Conservation (phyloP, 768 basidiomycete species). For the Podaxis sp. region DNA sequence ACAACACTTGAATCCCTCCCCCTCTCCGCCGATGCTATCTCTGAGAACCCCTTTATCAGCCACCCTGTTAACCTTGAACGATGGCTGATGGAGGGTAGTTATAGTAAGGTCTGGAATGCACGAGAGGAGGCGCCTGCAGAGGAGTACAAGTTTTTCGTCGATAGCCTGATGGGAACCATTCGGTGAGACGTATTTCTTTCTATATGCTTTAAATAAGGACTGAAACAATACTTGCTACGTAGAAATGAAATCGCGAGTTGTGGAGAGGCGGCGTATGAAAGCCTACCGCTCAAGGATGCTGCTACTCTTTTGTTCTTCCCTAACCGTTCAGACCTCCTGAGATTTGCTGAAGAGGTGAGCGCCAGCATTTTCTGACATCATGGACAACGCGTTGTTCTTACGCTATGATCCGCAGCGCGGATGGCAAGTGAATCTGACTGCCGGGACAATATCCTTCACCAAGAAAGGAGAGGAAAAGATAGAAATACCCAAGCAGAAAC, state of each 20-base stretch:
- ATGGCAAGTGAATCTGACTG: constrained; percentile 78
- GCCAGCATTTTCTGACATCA: neutral
- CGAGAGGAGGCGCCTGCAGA: constrained; percentile 88
- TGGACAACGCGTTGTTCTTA: constrained; percentile 4
- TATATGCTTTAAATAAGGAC: neutral
- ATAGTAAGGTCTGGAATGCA: constrained; percentile 97
- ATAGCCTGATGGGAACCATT: constrained; percentile 91
- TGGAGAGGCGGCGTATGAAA: constrained; percentile 91
- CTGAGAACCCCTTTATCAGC: constrained; percentile 66
- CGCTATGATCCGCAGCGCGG: constrained; percentile 50
- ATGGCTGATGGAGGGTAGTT: constrained; percentile 98
- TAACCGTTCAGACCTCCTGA: constrained; percentile 69
- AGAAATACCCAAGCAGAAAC: constrained; percentile 82
- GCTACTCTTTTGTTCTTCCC: constrained; percentile 90
- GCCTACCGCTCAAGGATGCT: constrained; percentile 86
- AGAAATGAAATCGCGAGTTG: constrained; percentile 98
- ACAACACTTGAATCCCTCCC: constrained; percentile 89
- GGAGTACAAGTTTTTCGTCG: constrained; percentile 93
- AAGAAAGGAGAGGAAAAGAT: constrained; percentile 76
- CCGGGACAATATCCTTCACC: constrained; percentile 69
- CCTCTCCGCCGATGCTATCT: constrained; percentile 50
- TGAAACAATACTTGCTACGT: neutral
- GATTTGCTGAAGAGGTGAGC: constrained; percentile 74
- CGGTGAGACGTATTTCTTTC: constrained; percentile 43
- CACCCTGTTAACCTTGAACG: constrained; percentile 91